These are phyloP conservation scores for Dactylonectria estremocensis DNA, from an alignment of 2,329 filamentous ascomycete species.

Conservation along the genomic window DNA sequence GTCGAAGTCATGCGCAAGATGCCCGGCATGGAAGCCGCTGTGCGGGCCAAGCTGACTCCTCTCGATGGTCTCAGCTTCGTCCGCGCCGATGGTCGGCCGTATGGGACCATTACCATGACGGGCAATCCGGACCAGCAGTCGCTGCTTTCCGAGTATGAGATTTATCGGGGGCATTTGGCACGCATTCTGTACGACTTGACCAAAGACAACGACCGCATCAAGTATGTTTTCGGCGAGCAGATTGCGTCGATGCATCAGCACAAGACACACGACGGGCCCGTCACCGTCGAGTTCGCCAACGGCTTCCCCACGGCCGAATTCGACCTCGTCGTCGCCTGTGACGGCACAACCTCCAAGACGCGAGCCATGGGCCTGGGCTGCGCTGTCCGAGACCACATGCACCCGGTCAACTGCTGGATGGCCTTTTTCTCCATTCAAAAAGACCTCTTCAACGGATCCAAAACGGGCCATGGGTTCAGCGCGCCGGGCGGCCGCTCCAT, in stretches of 20 bases:
- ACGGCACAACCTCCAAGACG: conserved; percentile 63
- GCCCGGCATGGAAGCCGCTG: conserved; percentile 55
- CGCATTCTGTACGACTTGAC: conserved; percentile 58
- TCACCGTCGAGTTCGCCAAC: conserved; percentile 59
- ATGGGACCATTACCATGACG: conserved; percentile 53
- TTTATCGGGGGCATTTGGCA: conserved; percentile 66
- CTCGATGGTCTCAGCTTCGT: conserved; percentile 62
- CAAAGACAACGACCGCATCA: conserved; percentile 47
- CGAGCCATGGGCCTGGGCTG: conserved; percentile 60
- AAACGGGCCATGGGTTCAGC: conserved; percentile 55
- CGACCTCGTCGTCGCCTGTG: conserved; percentile 65
- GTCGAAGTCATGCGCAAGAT: conserved; percentile 58
- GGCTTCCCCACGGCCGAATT: conserved; percentile 54
- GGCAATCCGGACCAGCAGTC: conserved; percentile 58
- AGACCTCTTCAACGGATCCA: conserved; percentile 57
- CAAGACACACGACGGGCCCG: conserved; percentile 43
- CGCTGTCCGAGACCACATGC: conserved; percentile 56
- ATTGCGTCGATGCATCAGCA: conserved; percentile 55
- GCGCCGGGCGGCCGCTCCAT: conserved; percentile 57
- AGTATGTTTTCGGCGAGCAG: conserved; percentile 52
- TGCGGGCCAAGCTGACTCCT: conserved; percentile 48
- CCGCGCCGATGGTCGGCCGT: conserved; percentile 53
- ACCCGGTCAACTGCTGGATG: conserved; percentile 56
- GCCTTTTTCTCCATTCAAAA: conserved; percentile 59
- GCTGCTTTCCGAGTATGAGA: conserved; percentile 66